Base-by-base conservation (phyloP, 441 rosid species). In the Arabidopsis hybrid region DNA sequence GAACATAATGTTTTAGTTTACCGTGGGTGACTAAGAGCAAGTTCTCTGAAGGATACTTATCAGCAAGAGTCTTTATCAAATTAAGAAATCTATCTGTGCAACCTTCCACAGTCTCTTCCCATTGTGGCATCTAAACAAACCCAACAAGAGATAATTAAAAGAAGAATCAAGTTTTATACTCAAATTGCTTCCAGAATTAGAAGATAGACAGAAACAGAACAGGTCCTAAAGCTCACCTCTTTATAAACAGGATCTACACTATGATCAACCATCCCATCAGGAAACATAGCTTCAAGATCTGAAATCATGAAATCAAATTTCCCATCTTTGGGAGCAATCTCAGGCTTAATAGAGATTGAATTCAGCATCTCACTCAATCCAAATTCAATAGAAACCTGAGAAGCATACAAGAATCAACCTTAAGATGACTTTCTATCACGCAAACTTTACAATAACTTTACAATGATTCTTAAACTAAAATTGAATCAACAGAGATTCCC, bases 11-110 rank as follows among this genome's bases (percentile, higher is more conserved):
- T 69, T 56, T 12, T 12, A 14, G 64, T 72, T 78, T 82, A 91
- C 99, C 98, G 65, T 91, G 99, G 18, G 99, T 88, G 76, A 95
- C 92, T 49, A 95, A 84, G 72, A 95, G 86, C 88, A 95, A 79
- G 74, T 95, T 92, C 68, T 95, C 98, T 3, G 77, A 77, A 66
- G 98, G 97, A 86, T 87, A 91, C 76, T 79, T 87, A 84, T 92
- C 89, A 0, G 96, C 91, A 13, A 92, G 95, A 2, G 88, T 82
- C 67, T 68, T 84, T 0, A 95, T 72, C 16, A 85, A 72, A 17
- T 76, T 76, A 49, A 75, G 83, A 80, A 85, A 95, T 61, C 97
- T 80, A 17, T 65, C 68, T 72, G 90, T 83, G 12, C 95, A 78
- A 6, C 56, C 81, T 52, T 4, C 43, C n/a, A 79, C 79, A 1